These are phyloP conservation scores for Calonectria henricotiae DNA, from an alignment of 2,329 filamentous ascomycete species.

Conservation along the genomic window DNA sequence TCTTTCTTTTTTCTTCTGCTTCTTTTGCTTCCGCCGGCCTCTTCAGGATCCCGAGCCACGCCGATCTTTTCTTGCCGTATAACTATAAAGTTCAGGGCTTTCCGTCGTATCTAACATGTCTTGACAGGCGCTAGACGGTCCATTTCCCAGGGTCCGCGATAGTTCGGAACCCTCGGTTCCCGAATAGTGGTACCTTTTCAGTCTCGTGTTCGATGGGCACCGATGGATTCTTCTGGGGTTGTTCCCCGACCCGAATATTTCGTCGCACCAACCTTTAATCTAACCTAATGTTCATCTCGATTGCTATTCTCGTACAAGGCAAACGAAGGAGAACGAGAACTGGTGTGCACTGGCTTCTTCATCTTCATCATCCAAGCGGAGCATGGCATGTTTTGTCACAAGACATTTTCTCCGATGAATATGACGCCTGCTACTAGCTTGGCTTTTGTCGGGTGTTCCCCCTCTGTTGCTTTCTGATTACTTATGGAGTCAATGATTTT, in stretches of 20 bases:
- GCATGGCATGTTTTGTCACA: constrained; percentile 10
- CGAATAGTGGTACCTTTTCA: constrained; percentile 23
- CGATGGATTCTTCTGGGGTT: constrained; percentile 14
- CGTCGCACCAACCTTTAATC: constrained; percentile 18
- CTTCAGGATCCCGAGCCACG: not conserved
- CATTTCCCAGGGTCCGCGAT: constrained; percentile 9
- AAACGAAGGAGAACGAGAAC: not conserved
- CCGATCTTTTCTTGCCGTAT: constrained; percentile 25
- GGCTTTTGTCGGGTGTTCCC: constrained; percentile 3
- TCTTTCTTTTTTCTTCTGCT: not conserved
- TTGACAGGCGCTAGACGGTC: not conserved
- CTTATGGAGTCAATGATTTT: constrained; percentile 18
- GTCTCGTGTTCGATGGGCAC: constrained; percentile 29
- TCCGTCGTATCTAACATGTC: not conserved
- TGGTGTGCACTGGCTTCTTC: not conserved
- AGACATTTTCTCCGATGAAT: constrained; percentile 25
- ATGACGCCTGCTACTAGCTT: constrained; percentile 4
- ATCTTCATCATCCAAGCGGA: not conserved
- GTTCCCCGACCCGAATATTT: constrained; percentile 27
- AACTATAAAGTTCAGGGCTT: constrained; percentile 24
- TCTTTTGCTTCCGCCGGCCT: constrained; percentile 1
- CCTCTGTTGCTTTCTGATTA: constrained; percentile 14
- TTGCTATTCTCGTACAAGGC: constrained; percentile 20
- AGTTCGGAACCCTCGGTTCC: constrained; percentile 25
- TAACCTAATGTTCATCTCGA: constrained; percentile 10